phyloP scores from a whole-genome alignment of 106 monocot genomes.

The Narthecium ossifragum region DNA sequence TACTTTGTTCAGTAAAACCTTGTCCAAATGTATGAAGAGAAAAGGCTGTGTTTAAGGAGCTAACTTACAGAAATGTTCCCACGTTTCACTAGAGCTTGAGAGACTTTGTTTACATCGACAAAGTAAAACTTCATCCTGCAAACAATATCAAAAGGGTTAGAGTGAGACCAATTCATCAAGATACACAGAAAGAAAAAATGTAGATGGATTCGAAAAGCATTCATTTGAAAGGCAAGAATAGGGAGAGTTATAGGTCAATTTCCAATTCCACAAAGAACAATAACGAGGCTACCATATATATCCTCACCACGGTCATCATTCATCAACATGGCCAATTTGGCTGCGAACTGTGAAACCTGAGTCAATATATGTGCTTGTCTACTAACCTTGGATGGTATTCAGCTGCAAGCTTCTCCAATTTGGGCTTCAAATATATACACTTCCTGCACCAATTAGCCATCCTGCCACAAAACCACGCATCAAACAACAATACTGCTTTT shows the following conservation, averaged over 20 bases:
- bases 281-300: no score
- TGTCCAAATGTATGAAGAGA: background rate
- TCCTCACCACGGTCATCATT: no score
- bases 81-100: conserved; percentile 77
- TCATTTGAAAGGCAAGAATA: background rate
- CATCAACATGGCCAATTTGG: no score
- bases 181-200: background rate
- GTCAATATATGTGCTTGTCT: background rate
- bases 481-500: no score
- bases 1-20: no score
- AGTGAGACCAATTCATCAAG: background rate
- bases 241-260: background rate
- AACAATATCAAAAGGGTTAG: no score
- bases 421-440: conserved; percentile 94
- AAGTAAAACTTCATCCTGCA: conserved; percentile 77
- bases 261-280: no score
- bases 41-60: background rate
- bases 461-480: conserved; percentile 36
- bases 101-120: conserved; percentile 89
- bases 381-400: conserved; percentile 63
- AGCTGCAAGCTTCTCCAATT: conserved; percentile 81
- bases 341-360: no score
- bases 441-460: conserved; percentile 93
- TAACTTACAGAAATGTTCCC: conserved; percentile 88
- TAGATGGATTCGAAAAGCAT: background rate